These are phyloP conservation scores for Carnegiea gigantea DNA, from an alignment of 179 eudicot species.

Conservation along the genomic window DNA sequence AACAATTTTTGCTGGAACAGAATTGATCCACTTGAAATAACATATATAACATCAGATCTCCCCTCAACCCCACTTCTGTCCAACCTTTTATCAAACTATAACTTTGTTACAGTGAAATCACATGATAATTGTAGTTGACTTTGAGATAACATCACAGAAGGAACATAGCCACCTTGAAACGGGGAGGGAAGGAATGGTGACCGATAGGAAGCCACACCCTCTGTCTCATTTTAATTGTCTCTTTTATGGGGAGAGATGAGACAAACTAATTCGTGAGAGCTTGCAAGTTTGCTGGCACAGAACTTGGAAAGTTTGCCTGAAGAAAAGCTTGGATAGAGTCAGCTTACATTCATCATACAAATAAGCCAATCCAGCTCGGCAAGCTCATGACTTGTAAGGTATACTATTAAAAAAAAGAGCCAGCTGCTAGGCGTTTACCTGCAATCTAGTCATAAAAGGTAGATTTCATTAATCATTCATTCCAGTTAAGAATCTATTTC, in stretches of 20 bases:
- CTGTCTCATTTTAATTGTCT: background rate
- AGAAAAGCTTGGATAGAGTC: background rate
- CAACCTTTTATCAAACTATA: background rate
- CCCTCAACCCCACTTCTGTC: background rate
- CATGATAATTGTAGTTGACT: background rate
- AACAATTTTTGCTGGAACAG: background rate
- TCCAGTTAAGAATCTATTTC: background rate
- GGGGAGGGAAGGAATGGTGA: background rate
- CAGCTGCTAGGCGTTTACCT: background rate
- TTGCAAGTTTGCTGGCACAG: background rate
- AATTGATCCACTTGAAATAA: background rate
- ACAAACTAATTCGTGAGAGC: background rate
- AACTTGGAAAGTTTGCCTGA: background rate
- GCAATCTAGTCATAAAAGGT: background rate
- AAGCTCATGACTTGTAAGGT: background rate
- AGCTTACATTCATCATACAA: too few species aligned
- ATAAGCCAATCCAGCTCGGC: background rate
- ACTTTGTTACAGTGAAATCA: background rate
- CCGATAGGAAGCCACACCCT: background rate
- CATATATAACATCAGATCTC: background rate
- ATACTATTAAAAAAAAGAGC: background rate
- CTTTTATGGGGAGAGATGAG: background rate
- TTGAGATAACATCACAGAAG: background rate
- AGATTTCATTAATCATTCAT: background rate
- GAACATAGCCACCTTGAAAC: too few species aligned